Evolutionary conservation across 2,329 filamentous ascomycete species (phyloP), one percentile per base, ranked within the genome.

Genomic region (Clonostachys chloroleuca): DNA sequence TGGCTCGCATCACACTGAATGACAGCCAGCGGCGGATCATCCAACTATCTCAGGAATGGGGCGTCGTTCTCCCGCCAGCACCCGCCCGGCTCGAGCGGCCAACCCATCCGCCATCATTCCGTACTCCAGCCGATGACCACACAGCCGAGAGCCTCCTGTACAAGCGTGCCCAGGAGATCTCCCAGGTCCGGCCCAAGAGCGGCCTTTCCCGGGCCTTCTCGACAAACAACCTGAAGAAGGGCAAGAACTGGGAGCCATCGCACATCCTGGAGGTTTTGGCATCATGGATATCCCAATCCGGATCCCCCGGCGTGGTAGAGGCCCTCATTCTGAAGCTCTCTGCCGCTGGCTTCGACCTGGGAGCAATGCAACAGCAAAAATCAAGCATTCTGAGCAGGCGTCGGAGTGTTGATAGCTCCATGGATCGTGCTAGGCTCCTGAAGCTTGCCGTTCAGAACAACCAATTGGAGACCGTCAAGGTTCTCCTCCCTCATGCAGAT

Each of bases 121-220:
- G 71, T 44, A 72, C 68, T 2, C 56, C 74, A 1, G 66, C 68
- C 46, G 79, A 82, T 52, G 75, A 81, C 44, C 59, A 67, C 24
- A 59, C 66, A 5, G 78, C 78, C n/a, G 79, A 83, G 46, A 73
- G 77, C 34, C 65, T 81, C 33, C 64, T 83, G 46, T 74, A 75
- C 53, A 69, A 69, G 20, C 71, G 72, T 44, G 64, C 64, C 3
- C 54, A 58, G 10, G 66, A 69, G 36, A 51, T 61, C 9, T 59
- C 65, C 30, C 64, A 63, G 45, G 51, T 57, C 6, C 63, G 67
- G 8, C 63, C 64, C 47, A 73, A 71, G 50, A 65, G 63, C 47
- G 59, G 65, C 5, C 59, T 75, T 4, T 65, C 69, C 2, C 52
- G 64, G 34, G 64, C 67, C 10, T 68, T 69, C 42, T 68, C 65